Evolutionary conservation across 2,329 filamentous ascomycete genomes (phyloP), one percentile per base, ranked within the genome.

Genomic region (Alternaria metachromatica): DNA sequence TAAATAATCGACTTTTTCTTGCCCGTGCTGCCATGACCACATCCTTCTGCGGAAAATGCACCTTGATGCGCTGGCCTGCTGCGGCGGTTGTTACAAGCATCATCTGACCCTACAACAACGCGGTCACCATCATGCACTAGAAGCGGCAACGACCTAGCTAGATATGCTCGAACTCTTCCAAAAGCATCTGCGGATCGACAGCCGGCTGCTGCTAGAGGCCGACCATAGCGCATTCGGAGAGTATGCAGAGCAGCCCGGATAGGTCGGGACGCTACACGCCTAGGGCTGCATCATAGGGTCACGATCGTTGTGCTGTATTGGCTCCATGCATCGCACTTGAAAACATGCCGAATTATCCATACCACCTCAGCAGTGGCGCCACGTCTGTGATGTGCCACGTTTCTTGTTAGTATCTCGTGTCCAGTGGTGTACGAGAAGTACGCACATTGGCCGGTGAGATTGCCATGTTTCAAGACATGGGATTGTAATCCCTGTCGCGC

Each of bases 201-300:
- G 23, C 37, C 53, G 53, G 37, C 33, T 44, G 23, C 37, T 44
- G 30, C 53, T 13, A 55, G 33, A 44, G n/a, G 33, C 21, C 23
- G 53, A 41, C 23, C n/a, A 44, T 55, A 41, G 23, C 37, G 33
- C 21, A 44, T 44, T 28, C 33, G 37, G 49, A 13, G 20, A 28
- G 13, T 59, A 33, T 28, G 37, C 48, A 54, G 21, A 49, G 57
- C 49, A 43, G 25, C 20, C 26, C 58, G 58, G 50, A 44, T 60
- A 48, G 49, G 15, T 56, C 51, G 58, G 53, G 26, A 56, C 51
- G 51, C 58, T 60, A 60, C 44, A 56, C 28, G 44, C 41, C 18
- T 33, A 43, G 28, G 18, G 30, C 15, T 49, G 49, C 50, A 60
- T 55, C 28, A 43, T 48, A 26, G 50, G 43, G 49, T 55, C 49